Evolutionary conservation across 352 stramenopile genomes (phyloP).

Genomic region (Pilasporangium apinafurcum): DNA sequence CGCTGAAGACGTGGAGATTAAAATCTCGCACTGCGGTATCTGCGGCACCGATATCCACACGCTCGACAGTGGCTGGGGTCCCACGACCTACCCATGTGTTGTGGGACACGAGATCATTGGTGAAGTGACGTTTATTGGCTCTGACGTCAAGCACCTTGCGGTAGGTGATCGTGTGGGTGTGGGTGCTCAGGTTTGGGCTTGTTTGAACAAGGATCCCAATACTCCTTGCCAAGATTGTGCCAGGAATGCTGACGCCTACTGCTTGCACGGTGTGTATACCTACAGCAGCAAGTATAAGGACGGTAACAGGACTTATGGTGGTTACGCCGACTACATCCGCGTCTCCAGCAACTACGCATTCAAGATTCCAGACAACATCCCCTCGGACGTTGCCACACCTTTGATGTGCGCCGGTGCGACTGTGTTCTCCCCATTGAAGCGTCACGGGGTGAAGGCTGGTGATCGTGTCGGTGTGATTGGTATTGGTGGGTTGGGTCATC

Average conservation of each 20-base stretch:
- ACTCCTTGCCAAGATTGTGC: slow-evolving; percentile 52
- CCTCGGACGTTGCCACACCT: slow-evolving; percentile 41
- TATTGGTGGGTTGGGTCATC: slow-evolving; percentile 83
- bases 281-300: slow-evolving; percentile 45
- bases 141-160: slow-evolving; percentile 45
- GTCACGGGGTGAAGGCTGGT: slow-evolving; percentile 32
- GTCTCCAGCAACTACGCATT: slow-evolving; percentile 59
- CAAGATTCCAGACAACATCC: slow-evolving; percentile 62
- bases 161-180: slow-evolving; percentile 78
- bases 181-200: slow-evolving; percentile 67
- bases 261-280: slow-evolving; percentile 26
- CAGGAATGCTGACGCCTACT: slow-evolving; percentile 54
- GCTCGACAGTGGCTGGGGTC: slow-evolving; percentile 39
- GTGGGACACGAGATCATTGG: slow-evolving; percentile 54
- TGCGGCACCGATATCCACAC: slow-evolving; percentile 51
- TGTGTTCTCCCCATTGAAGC: slow-evolving; percentile 64
- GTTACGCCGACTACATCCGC: slow-evolving; percentile 70
- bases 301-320: slow-evolving; percentile 27
- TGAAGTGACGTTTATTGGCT: slow-evolving; percentile 23
- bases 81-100: slow-evolving; percentile 31
- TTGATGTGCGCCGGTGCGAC: slow-evolving; percentile 86
- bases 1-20: slow-evolving; percentile 43
- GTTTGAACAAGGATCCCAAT: slow-evolving; percentile 45
- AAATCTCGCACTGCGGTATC: slow-evolving; percentile 58
- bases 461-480: slow-evolving; percentile 66